These are phyloP conservation scores for Vicia sativa DNA, from an alignment of 306 rosid species.

Conservation along the genomic window DNA sequence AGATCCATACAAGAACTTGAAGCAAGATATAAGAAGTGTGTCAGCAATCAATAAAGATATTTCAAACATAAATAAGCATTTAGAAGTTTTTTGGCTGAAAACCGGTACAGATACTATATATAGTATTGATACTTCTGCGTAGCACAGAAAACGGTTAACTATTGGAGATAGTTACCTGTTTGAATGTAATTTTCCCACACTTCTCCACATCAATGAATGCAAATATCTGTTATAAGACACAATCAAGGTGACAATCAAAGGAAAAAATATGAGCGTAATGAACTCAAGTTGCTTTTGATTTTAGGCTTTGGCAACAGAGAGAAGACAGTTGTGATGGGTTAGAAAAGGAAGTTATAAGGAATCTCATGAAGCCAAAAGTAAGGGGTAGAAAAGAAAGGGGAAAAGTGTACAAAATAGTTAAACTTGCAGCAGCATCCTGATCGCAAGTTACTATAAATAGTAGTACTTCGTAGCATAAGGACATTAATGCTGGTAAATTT, in stretches of 20 bases:
- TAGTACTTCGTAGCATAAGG: not conserved
- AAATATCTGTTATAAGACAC: conserved; percentile 63
- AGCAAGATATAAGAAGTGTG: conserved; percentile 30
- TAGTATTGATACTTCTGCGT: not conserved
- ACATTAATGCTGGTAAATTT: conserved; percentile 6
- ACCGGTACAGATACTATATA: not conserved
- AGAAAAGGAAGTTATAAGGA: too few relatives aligned
- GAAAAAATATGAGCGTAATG: conserved; percentile 1
- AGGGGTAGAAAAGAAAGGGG: not conserved
- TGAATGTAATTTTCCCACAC: conserved; percentile 68
- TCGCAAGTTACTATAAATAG: conserved; percentile 1
- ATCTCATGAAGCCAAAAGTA: not conserved
- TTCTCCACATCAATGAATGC: conserved; percentile 72
- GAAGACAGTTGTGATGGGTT: not conserved
- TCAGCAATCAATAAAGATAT: conserved; percentile 1
- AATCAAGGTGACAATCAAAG: conserved; percentile 21
- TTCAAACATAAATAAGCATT: conserved; percentile 14
- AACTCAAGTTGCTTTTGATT: conserved; percentile 2
- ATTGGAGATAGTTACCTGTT: conserved; percentile 58
- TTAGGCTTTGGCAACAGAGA: conserved; percentile 28
- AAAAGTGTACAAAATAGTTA: conserved; percentile 8
- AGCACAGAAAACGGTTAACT: conserved; percentile 14
- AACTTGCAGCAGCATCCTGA: conserved; percentile 8
- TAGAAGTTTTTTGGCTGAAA: conserved; percentile 18
- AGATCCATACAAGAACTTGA: conserved; percentile 79